A percentile compares a stretch with the other conserved stretches of the same genome.
These are phyloP conservation scores for Phyllosticta ampelicida DNA, from an alignment of 2,329 filamentous ascomycete species.

Conservation along the genomic window DNA sequence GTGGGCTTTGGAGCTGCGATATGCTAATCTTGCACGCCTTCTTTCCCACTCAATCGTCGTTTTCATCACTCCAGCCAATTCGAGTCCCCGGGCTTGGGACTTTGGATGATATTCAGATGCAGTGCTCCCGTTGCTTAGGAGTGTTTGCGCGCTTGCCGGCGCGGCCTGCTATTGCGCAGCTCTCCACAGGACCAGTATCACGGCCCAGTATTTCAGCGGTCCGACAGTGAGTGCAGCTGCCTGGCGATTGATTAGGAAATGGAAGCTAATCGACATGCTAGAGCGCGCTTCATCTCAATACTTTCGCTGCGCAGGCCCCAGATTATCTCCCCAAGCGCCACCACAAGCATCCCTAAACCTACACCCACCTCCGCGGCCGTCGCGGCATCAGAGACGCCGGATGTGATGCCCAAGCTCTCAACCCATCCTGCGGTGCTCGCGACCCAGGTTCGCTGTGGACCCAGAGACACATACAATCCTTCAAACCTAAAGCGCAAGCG, in stretches of 20 bases:
- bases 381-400: constrained; percentile 15
- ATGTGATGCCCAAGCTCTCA: constrained; percentile 26
- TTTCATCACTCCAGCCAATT: not conserved
- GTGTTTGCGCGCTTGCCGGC: constrained; percentile 14
- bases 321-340: constrained; percentile 13
- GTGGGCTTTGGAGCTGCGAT: not conserved
- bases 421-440: constrained; percentile 26
- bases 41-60: constrained; percentile 2
- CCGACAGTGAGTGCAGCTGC: constrained; percentile 12
- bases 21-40: not conserved
- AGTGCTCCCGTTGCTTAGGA: constrained; percentile 23
- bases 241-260: constrained; percentile 13
- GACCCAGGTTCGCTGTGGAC: constrained; percentile 35
- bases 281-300: constrained; percentile 15
- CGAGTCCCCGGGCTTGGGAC: not conserved
- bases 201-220: constrained; percentile 14
- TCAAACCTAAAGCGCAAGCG: constrained; percentile 51
- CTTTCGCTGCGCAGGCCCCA: constrained; percentile 13
- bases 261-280: not conserved
- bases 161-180: constrained; percentile 6
- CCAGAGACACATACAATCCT: constrained; percentile 48
- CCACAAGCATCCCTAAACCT: constrained; percentile 9
- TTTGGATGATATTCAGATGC: constrained; percentile 18
- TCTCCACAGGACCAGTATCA: constrained; percentile 11
- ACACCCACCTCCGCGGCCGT: not conserved